Conservation (phyloP, 805 yeast species). For the Kluyveromyces starmeri region DNA sequence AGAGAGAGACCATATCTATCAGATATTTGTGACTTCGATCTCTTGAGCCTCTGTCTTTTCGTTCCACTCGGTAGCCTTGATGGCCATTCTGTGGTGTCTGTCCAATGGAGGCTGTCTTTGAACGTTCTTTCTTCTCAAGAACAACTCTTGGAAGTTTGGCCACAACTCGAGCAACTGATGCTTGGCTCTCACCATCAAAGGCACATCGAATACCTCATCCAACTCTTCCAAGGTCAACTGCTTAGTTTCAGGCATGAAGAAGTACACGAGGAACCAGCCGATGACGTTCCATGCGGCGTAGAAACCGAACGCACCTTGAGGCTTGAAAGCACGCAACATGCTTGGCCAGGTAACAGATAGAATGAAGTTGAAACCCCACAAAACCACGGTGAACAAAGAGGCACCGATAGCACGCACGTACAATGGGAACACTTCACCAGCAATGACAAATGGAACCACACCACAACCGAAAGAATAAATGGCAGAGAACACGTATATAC, state of each 20-base stretch:
- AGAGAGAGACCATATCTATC: too few species aligned
- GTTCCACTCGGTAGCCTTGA: slow-evolving; percentile 53
- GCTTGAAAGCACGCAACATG: slow-evolving; percentile 51
- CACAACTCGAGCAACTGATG: slow-evolving; percentile 34
- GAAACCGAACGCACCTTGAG: slow-evolving; percentile 84
- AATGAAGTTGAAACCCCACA: slow-evolving; percentile 67
- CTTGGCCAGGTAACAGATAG: slow-evolving; percentile 76
- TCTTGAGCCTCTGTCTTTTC: slow-evolving; percentile 48
- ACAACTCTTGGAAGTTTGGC: slow-evolving; percentile 37
- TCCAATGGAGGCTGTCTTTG: slow-evolving; percentile 48
- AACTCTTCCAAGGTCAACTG: slow-evolving; percentile 60
- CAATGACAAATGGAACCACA: slow-evolving; percentile 82
- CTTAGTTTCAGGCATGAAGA: slow-evolving; percentile 63
- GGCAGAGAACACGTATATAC: slow-evolving; percentile 63
- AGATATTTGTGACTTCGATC: slow-evolving; percentile 31
- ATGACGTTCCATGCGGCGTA: slow-evolving; percentile 78
- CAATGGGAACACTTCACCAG: slow-evolving; percentile 77
- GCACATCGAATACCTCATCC: slow-evolving; percentile 60
- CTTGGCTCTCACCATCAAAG: slow-evolving; percentile 45
- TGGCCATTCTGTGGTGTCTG: slow-evolving; percentile 48
- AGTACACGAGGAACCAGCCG: slow-evolving; percentile 61
- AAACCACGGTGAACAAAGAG: slow-evolving; percentile 67
- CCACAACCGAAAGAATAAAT: slow-evolving; percentile 83
- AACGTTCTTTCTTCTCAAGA: slow-evolving; percentile 40
- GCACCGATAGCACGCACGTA: slow-evolving; percentile 74